Percentiles rank a stretch among this genome's conserved stretches.
These are phyloP conservation scores for Penicillium arizonense DNA, from an alignment of 495 filamentous ascomycete species.

Conservation along the genomic window DNA sequence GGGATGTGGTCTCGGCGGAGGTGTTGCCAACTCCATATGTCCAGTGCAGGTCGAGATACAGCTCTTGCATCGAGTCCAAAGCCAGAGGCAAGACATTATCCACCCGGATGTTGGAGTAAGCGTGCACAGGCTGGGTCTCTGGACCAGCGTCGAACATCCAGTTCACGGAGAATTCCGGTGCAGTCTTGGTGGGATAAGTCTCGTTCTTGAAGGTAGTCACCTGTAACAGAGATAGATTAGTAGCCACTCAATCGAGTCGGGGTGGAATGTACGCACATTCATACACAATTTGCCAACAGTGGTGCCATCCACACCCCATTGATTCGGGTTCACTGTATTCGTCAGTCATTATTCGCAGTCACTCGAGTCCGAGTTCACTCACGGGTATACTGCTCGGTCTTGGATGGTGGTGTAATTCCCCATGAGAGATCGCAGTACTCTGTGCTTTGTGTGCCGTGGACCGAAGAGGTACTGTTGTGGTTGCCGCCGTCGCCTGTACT, in stretches of 20 bases:
- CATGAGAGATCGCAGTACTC: conserved; percentile 23
- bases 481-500: conserved; percentile 2
- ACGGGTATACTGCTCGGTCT: conserved; percentile 24
- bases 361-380: conserved; percentile 5
- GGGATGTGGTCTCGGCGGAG: conserved; percentile 13
- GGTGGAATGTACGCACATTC: conserved; percentile 23
- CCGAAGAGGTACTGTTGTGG: neutral
- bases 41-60: conserved; percentile 34
- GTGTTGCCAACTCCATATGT: conserved; percentile 35
- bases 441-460: conserved; percentile 15
- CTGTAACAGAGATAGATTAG: conserved; percentile 11
- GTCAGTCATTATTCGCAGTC: conserved; percentile 1
- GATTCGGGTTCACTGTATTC: conserved; percentile 31
- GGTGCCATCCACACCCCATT: conserved; percentile 25
- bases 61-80: conserved; percentile 15
- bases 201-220: conserved; percentile 34
- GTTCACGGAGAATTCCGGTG: conserved; percentile 34
- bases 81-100: conserved; percentile 22
- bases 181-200: conserved; percentile 33
- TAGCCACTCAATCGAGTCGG: neutral
- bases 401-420: conserved; percentile 23
- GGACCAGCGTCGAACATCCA: conserved; percentile 32
- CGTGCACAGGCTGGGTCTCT: conserved; percentile 30
- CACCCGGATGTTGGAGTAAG: conserved; percentile 37
- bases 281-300: conserved; percentile 21